phyloP scores from a whole-genome alignment of 441 rosid species.

The Pelargonium australe region DNA sequence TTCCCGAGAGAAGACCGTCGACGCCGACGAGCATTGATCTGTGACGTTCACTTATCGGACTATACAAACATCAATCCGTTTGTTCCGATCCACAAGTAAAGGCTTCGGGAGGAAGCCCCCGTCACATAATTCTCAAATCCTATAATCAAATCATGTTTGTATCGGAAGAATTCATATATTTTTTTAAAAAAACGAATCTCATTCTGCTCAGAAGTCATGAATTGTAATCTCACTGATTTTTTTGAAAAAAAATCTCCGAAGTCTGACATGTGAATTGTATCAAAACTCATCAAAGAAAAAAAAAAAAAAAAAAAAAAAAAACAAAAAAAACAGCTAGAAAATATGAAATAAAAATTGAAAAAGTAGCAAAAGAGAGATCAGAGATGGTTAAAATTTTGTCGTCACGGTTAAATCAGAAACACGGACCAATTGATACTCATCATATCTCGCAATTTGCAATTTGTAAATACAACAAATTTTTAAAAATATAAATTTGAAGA shows the following conservation, averaged over 20 bases:
- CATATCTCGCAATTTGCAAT: slow-evolving; percentile 4
- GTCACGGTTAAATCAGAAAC: slow-evolving; percentile 27
- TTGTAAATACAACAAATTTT: background rate
- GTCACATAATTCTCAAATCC: too few relatives aligned
- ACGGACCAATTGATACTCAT: slow-evolving; percentile 24
- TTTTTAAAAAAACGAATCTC: too few relatives aligned
- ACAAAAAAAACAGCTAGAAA: too few relatives aligned
- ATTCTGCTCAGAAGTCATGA: slow-evolving; percentile 17
- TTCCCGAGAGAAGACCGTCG: slow-evolving; percentile 31
- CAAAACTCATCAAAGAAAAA: slow-evolving; percentile 17
- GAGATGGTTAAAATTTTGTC: slow-evolving; percentile 22
- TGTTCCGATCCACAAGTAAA: slow-evolving; percentile 20
- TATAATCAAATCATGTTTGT: too few relatives aligned
- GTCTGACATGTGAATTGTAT: slow-evolving; percentile 23
- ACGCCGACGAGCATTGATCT: slow-evolving; percentile 26
- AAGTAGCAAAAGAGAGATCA: slow-evolving; percentile 22
- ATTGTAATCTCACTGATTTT: slow-evolving; percentile 17
- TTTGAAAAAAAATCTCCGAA: slow-evolving; percentile 16
- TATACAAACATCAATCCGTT: slow-evolving; percentile 23
- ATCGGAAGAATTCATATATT: too few relatives aligned
- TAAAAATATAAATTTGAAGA: too few relatives aligned
- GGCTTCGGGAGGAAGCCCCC: background rate
- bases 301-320: too few relatives aligned
- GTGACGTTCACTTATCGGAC: slow-evolving; percentile 29
- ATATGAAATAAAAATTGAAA: too few relatives aligned